A percentile compares a stretch with the other conserved stretches of the same genome.
These are phyloP conservation scores for Elsinoe fawcettii DNA, from an alignment of 2,329 filamentous ascomycete species.

Conservation along the genomic window DNA sequence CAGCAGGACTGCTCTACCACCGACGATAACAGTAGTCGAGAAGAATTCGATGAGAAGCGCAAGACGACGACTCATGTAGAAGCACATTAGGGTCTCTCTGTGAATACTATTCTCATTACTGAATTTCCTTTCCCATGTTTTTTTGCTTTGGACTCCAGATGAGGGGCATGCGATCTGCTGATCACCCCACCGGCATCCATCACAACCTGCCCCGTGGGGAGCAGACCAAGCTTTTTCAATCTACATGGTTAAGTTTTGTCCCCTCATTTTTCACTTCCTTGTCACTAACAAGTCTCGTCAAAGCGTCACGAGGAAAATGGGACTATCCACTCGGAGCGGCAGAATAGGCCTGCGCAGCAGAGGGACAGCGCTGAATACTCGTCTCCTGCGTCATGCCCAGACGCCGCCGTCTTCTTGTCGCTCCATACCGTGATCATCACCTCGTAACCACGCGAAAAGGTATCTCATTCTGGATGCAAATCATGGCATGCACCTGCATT, in stretches of 20 bases:
- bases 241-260: neutral
- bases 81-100: neutral
- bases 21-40: neutral
- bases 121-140: too few species aligned
- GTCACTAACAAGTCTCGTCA: neutral
- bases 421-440: neutral
- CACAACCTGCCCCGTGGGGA: neutral
- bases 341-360: neutral
- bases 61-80: neutral
- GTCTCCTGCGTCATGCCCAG: neutral
- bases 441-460: neutral
- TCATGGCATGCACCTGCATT: neutral
- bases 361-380: neutral
- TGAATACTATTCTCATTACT: too few species aligned
- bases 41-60: neutral
- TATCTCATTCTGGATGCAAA: neutral
- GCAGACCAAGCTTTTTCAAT: neutral
- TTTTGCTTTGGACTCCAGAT: neutral
- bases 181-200: neutral
- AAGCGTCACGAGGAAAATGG: neutral
- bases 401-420: neutral
- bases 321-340: neutral
- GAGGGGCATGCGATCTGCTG: conserved; percentile 1
- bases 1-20: neutral
- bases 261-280: neutral